phyloP scores from a whole-genome alignment of 73 alveolate genomes.

The Uronychia setigera region DNA sequence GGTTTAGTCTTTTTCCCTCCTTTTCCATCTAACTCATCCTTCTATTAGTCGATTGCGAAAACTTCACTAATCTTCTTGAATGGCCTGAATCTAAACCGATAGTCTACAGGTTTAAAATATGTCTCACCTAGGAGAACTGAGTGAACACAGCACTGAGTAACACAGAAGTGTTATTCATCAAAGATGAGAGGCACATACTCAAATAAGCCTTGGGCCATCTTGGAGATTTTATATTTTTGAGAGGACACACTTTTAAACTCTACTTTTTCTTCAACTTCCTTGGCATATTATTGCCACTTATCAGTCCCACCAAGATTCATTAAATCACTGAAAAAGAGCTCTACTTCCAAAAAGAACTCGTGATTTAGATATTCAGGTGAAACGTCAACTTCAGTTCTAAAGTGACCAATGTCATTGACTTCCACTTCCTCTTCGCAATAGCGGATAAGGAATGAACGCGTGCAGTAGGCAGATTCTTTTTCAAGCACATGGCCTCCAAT shows the following conservation, averaged over 20 bases:
- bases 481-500: constrained; percentile 27
- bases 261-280: constrained; percentile 36
- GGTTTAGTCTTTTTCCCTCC: neutral
- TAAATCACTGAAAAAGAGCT: constrained; percentile 79
- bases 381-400: constrained; percentile 75
- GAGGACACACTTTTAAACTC: constrained; percentile 50
- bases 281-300: constrained; percentile 22
- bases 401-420: constrained; percentile 76
- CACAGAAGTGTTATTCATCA: constrained; percentile 56
- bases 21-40: neutral
- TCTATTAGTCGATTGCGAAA: neutral
- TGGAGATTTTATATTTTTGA: constrained; percentile 25
- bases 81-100: constrained; percentile 42
- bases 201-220: constrained; percentile 38
- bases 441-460: constrained; percentile 86
- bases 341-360: constrained; percentile 71
- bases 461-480: constrained; percentile 51
- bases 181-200: constrained; percentile 55
- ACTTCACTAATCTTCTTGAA: constrained; percentile 6
- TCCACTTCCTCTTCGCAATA: constrained; percentile 96
- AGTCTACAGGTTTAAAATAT: neutral
- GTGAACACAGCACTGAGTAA: constrained; percentile 41
- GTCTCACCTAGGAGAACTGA: constrained; percentile 28
- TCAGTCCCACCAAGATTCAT: constrained; percentile 56
- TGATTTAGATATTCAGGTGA: constrained; percentile 26